Base-by-base conservation (phyloP, 148 eudicot genomes). In the Limonium bicolor region DNA sequence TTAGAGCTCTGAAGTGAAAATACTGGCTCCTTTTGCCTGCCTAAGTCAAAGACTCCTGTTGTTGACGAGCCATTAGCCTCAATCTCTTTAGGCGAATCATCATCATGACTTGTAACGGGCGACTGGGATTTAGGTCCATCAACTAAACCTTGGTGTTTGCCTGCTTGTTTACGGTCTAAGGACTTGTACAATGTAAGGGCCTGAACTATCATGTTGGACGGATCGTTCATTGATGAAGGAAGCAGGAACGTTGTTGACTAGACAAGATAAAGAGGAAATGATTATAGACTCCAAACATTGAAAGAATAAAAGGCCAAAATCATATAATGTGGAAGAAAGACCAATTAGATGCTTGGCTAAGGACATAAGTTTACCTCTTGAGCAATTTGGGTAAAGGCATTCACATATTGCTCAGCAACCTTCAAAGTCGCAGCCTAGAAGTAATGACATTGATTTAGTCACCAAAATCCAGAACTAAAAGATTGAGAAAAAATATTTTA, bases 351-450 rank as follows among this genome's bases (percentile, higher is more conserved):
- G 3, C 3, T 11, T 17, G 9, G 9, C 2, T 1, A 46, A 11
- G 5, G 10, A 27, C 11, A 17, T 17, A 17, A n/a, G 17, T 47
- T 55, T 60, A 90, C 97, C 95, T 84, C 65, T 61, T 84, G 64
- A 18, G 95, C 97, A 37, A 90, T 28, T 27, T 58, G 63, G 46
- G 74, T 53, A 20, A 75, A 90, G 27, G 97, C 97, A n/a, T 75
- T 67, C 20, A 90, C 58, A 65, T 84, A 90, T 35, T 80, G 85
- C 54, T 78, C 85, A 3, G 97, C 95, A 67, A 90, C 43, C 55
- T 80, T 81, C 32, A 90, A 63, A 43, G 82, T 71, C 30, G 94
- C 97, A 21, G 97, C 95, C 97, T 88, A 74, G 54, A 58, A 54
- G 63, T 52, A 24, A 8, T 13, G 9, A 46, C 8, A 7, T 27